phyloP scores from a whole-genome alignment of 2,329 filamentous ascomycete species.

The Emericellopsis atlantica region DNA sequence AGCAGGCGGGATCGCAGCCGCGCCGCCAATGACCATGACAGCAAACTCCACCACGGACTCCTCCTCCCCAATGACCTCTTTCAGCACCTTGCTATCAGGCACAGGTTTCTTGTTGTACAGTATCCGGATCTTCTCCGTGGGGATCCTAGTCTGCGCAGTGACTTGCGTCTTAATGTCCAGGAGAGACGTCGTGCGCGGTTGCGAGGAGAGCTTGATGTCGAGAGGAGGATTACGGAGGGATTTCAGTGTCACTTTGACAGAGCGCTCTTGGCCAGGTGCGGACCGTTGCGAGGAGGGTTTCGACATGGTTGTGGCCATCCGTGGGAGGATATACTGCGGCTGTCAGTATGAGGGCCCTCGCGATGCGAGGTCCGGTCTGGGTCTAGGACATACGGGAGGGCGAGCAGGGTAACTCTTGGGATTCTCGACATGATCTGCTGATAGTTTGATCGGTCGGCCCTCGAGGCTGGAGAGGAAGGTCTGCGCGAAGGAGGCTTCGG shows the following conservation, averaged over 20 bases:
- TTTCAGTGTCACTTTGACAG: conserved; percentile 51
- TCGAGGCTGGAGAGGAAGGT: conserved; percentile 73
- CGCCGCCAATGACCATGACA: conserved; percentile 78
- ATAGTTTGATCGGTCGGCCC: conserved; percentile 65
- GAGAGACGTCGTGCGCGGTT: conserved; percentile 57
- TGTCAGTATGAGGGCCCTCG: conserved; percentile 4
- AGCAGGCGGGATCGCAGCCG: conserved; percentile 29
- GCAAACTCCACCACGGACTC: conserved; percentile 55
- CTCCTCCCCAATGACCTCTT: conserved; percentile 51
- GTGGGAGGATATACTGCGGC: conserved; percentile 57
- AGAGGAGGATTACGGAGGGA: conserved; percentile 66
- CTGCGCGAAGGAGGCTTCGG: conserved; percentile 77
- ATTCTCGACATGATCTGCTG: conserved; percentile 84
- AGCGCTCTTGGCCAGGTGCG: conserved; percentile 39
- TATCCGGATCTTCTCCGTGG: conserved; percentile 72
- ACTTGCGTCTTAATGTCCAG: conserved; percentile 67
- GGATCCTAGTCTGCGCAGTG: conserved; percentile 46
- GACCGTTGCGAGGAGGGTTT: conserved; percentile 26
- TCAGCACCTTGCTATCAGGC: conserved; percentile 61
- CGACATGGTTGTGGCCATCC: conserved; percentile 45
- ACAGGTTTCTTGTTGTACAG: conserved; percentile 81
- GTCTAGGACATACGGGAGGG: conserved; percentile 46
- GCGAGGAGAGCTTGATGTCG: conserved; percentile 51
- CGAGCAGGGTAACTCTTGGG: conserved; percentile 64
- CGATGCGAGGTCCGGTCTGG: neutral